Evolutionary conservation across 2,329 filamentous ascomycete genomes (phyloP), one percentile per base, ranked within the genome.

Genomic region (Intubia oerlemansii): DNA sequence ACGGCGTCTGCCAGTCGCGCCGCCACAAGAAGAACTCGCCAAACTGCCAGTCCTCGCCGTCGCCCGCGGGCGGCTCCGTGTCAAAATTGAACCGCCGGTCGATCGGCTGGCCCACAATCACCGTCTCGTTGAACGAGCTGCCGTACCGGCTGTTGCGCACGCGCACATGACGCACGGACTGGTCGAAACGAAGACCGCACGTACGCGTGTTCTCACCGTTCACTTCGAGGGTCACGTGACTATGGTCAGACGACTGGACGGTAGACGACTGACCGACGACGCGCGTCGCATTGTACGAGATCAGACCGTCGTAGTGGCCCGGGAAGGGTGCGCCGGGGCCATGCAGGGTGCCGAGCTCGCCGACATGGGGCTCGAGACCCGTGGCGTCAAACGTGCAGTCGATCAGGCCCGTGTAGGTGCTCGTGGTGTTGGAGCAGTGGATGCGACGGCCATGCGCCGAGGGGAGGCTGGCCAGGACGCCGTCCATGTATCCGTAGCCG

Each of bases 1-100:
- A 93, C 4, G 62, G 62, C 17, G 67, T 66, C 27, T 69, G 62
- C 73, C 80, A 92, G 20, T 72, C 66, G 19, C 88, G 63, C 38
- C 78, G 76, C 75, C 84, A 93, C 9, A 95, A 60, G 33, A 74
- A 65, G 30, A 92, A 59, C 34, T 74, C 66, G 24, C 58, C 59
- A 32, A 76, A 59, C 1, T 30, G 12, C 32, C 35, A 34, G 27
- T 25, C 33, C 1, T 77, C 78, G 10, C 77, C 78, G 10, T 59
- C 57, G 7, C 66, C 56, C 5, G 27, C 31, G 9, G 25, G 19
- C 2, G 32, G 34, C 10, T 32, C 14, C 1, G 69, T 64, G 5
- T 68, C 62, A 24, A 61, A 53, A 12, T 71, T 64, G 45, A 81
- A 80, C 25, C 75, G 65, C 15, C 59, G 51, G 42, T 78, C 66